A percentile compares a stretch with the other conserved stretches of the same genome.
These are phyloP conservation scores for Tremellales sp. DNA, from an alignment of 1,284 basidiomycete genomes.

Conservation along the genomic window DNA sequence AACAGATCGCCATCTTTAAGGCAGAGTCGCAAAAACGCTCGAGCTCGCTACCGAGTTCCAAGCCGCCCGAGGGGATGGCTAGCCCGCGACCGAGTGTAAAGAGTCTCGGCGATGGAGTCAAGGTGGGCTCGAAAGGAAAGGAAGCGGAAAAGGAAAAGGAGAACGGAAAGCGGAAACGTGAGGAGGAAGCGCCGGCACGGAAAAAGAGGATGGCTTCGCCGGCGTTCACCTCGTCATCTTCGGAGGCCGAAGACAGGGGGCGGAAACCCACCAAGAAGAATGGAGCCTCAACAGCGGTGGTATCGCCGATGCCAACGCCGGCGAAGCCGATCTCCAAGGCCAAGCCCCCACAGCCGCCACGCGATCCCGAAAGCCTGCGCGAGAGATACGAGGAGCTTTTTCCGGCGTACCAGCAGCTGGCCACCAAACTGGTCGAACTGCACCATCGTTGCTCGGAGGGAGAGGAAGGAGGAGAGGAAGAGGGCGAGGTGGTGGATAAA, in stretches of 20 bases:
- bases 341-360: not conserved
- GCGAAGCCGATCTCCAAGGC: not conserved
- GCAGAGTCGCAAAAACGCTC: slow-evolving; percentile 16
- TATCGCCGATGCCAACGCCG: slow-evolving; percentile 1
- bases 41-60: slow-evolving; percentile 16
- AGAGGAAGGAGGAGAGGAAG: slow-evolving; percentile 16
- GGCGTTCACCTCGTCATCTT: slow-evolving; percentile 3
- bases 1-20: slow-evolving; percentile 8
- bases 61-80: slow-evolving; percentile 8
- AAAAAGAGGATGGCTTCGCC: slow-evolving; percentile 1
- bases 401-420: slow-evolving; percentile 34
- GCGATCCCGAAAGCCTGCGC: slow-evolving; percentile 25
- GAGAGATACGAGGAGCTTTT: slow-evolving; percentile 41
- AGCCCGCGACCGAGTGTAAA: slow-evolving; percentile 12
- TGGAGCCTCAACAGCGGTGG: not conserved
- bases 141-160: slow-evolving; percentile 5
- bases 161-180: slow-evolving; percentile 5
- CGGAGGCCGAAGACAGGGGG: slow-evolving; percentile 2
- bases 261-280: not conserved
- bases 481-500: slow-evolving; percentile 11
- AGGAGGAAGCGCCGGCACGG: slow-evolving; percentile 1
- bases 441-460: not conserved
- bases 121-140: not conserved
- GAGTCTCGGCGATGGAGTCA: slow-evolving; percentile 3
- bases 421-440: slow-evolving; percentile 2